Percentiles rank a stretch among this genome's conserved stretches.
Evolutionary conservation across 306 rosid genomes (phyloP).

Genomic region (Lablab purpureus): DNA sequence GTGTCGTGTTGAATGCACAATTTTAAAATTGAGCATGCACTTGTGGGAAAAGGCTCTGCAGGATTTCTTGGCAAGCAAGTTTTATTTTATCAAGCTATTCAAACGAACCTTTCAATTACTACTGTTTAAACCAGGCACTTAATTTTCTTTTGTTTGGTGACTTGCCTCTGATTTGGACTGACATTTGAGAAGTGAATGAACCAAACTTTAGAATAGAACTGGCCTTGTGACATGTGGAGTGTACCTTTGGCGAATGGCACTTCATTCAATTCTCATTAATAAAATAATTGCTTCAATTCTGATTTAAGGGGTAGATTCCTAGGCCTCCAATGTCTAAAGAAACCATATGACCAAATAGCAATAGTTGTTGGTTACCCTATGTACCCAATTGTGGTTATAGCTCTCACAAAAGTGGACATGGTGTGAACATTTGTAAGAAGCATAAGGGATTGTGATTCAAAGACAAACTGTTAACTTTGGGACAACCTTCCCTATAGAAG

Average conservation of each 20-base stretch:
- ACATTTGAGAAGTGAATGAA: slow-evolving; percentile 44
- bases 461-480: slow-evolving; percentile 7
- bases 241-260: slow-evolving; percentile 35
- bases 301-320: slow-evolving; percentile 28
- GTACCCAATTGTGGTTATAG: slow-evolving; percentile 23
- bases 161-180: slow-evolving; percentile 47
- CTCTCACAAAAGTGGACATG: slow-evolving; percentile 28
- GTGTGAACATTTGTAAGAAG: slow-evolving; percentile 22
- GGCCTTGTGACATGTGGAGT: slow-evolving; percentile 37
- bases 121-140: slow-evolving; percentile 21
- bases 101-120: slow-evolving; percentile 28
- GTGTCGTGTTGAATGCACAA: neutral
- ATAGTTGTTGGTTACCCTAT: slow-evolving; percentile 19
- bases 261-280: slow-evolving; percentile 29
- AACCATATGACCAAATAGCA: slow-evolving; percentile 35
- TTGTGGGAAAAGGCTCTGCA: neutral
- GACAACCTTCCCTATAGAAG: slow-evolving; percentile 8
- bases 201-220: slow-evolving; percentile 35
- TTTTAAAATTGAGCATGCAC: slow-evolving; percentile 24
- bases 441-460: neutral
- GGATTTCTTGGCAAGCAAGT: slow-evolving; percentile 22
- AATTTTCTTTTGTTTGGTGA: slow-evolving; percentile 26
- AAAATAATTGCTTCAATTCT: too few relatives aligned
- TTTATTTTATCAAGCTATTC: slow-evolving; percentile 19
- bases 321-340: slow-evolving; percentile 27